phyloP scores from a whole-genome alignment of 2,329 filamentous ascomycete genomes.

The Neofusicoccum parvum region DNA sequence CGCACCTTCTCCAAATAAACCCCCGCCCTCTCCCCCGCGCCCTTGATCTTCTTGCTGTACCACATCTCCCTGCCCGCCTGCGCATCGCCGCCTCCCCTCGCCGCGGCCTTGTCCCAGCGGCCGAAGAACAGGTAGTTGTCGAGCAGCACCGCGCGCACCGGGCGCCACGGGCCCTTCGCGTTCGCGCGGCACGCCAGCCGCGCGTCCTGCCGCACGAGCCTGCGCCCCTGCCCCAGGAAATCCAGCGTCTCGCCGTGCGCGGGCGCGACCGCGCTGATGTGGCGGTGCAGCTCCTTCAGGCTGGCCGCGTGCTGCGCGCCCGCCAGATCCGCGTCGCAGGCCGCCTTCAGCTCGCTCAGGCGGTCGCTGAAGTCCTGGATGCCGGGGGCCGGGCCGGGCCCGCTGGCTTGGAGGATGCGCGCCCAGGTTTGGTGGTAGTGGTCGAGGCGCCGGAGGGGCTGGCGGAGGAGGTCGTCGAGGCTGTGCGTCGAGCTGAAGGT shows the following conservation, averaged over 20 bases:
- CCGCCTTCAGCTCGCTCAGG: constrained; percentile 25
- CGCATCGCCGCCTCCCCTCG: neutral
- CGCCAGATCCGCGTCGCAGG: constrained; percentile 24
- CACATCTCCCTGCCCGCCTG: neutral
- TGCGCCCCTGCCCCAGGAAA: constrained; percentile 25
- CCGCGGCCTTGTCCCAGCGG: constrained; percentile 27
- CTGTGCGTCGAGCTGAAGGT: constrained; percentile 25
- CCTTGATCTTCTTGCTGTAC: constrained; percentile 2
- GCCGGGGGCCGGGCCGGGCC: constrained; percentile 9
- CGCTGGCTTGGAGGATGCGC: constrained; percentile 15
- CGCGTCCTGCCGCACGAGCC: constrained; percentile 28
- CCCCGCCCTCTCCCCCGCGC: neutral
- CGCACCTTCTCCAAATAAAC: constrained; percentile 27
- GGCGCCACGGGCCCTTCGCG: constrained; percentile 32
- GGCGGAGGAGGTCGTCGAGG: constrained; percentile 31
- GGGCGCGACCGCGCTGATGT: constrained; percentile 28
- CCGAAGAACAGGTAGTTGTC: constrained; percentile 36
- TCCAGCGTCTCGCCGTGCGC: constrained; percentile 23
- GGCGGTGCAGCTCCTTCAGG: constrained; percentile 29
- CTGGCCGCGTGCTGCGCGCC: constrained; percentile 29
- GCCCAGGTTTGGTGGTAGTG: constrained; percentile 27
- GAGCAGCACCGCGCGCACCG: constrained; percentile 32
- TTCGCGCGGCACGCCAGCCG: constrained; percentile 32
- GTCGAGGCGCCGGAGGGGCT: constrained; percentile 31
- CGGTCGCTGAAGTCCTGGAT: constrained; percentile 21